Conservation (phyloP, 2,329 filamentous ascomycete species). For the Aphanocladium album region DNA sequence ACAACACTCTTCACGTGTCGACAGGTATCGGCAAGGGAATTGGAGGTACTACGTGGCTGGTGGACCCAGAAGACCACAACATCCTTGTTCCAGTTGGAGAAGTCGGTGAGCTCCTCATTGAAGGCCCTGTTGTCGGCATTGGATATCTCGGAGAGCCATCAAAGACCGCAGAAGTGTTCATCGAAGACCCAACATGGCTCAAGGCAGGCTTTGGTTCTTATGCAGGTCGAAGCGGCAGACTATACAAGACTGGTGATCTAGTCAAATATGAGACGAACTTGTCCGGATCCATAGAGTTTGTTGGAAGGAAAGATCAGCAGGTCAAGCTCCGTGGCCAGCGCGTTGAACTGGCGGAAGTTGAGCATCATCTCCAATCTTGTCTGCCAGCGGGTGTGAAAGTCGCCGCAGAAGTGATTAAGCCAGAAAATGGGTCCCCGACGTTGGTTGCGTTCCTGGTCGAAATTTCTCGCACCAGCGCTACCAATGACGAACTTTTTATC, state of each 20-base stretch:
- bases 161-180: slow-evolving; percentile 55
- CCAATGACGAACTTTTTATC: slow-evolving; percentile 19
- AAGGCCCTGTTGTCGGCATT: slow-evolving; percentile 56
- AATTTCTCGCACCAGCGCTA: slow-evolving; percentile 14
- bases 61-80: slow-evolving; percentile 43
- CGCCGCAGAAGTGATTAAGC: slow-evolving; percentile 44
- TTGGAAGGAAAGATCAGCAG: slow-evolving; percentile 63
- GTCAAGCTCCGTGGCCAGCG: slow-evolving; percentile 63
- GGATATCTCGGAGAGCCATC: slow-evolving; percentile 55
- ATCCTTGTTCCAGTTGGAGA: slow-evolving; percentile 42
- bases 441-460: slow-evolving; percentile 42
- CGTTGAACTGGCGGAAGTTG: slow-evolving; percentile 54
- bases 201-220: slow-evolving; percentile 30
- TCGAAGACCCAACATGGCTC: slow-evolving; percentile 51
- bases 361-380: slow-evolving; percentile 42
- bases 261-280: slow-evolving; percentile 49
- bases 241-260: slow-evolving; percentile 59
- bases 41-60: slow-evolving; percentile 46
- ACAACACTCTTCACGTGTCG: slow-evolving; percentile 35
- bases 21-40: slow-evolving; percentile 45
- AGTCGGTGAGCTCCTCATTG: slow-evolving; percentile 50
- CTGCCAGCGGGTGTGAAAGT: slow-evolving; percentile 39
- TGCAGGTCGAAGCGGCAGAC: slow-evolving; percentile 35
- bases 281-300: slow-evolving; percentile 49
- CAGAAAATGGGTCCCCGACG: slow-evolving; percentile 38